Percentiles rank a stretch among this genome's conserved stretches.
These are phyloP conservation scores for Avicennia marina DNA, from an alignment of 257 asterid genomes.

Conservation along the genomic window DNA sequence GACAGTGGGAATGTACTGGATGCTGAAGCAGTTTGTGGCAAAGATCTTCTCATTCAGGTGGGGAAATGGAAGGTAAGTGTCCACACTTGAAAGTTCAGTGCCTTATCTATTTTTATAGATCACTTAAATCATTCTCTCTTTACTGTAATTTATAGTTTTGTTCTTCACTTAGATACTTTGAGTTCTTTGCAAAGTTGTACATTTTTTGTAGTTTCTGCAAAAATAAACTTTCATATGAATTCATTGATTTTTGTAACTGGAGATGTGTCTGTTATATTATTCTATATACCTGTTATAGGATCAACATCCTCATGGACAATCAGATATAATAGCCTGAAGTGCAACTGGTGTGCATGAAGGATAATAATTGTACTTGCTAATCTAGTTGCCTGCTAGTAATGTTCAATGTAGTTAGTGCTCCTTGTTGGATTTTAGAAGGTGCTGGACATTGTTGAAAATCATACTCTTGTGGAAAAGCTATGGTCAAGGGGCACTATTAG, in stretches of 20 bases:
- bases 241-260: slow-evolving; percentile 5
- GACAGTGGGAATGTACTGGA: slow-evolving; percentile 68
- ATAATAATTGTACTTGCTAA: neutral
- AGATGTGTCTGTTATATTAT: neutral
- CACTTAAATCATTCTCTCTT: neutral
- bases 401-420: neutral
- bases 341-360: neutral
- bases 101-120: neutral
- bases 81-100: slow-evolving; percentile 1
- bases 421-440: neutral
- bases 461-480: no score
- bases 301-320: neutral
- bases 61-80: slow-evolving; percentile 62
- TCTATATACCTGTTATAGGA: neutral
- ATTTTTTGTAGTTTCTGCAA: no score
- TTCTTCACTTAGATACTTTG: no score
- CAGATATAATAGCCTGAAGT: neutral
- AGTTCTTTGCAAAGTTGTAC: no score
- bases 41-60: slow-evolving; percentile 63
- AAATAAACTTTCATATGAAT: no score
- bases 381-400: slow-evolving; percentile 2
- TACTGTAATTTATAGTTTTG: no score
- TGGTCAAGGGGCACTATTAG: no score
- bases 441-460: neutral
- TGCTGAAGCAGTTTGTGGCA: slow-evolving; percentile 79